Conservation (phyloP, 116 monocot species). For the Trichopus zeylanicus region DNA sequence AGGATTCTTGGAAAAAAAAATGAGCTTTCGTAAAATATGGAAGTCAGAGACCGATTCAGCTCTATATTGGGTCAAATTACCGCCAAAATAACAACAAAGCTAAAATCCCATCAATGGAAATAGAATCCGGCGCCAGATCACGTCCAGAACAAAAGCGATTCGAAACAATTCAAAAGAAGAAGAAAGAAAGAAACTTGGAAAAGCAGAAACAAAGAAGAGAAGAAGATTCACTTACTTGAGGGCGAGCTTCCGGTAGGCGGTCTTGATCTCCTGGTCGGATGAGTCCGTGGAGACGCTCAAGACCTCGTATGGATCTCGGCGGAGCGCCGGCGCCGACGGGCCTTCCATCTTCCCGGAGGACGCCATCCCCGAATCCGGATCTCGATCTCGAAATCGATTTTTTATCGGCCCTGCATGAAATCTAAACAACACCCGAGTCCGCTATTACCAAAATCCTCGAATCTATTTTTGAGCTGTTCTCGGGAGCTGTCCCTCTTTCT, state of each 20-base stretch:
- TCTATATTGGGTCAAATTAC: too few relatives aligned
- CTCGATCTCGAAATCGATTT: neutral
- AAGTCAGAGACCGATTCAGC: too few relatives aligned
- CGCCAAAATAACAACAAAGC: too few relatives aligned
- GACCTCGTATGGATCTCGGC: conserved; percentile 86
- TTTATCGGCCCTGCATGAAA: neutral
- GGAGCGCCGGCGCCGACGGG: conserved; percentile 40
- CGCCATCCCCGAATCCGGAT: conserved; percentile 12
- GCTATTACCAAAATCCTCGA: too few relatives aligned
- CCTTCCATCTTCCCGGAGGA: conserved; percentile 60
- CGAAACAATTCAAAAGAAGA: neutral
- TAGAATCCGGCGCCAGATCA: neutral
- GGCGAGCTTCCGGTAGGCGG: conserved; percentile 85
- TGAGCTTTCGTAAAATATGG: too few relatives aligned
- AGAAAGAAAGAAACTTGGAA: neutral
- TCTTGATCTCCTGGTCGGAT: conserved; percentile 84
- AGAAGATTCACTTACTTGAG: conserved; percentile 40
- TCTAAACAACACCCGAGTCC: neutral
- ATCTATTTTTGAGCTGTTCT: too few relatives aligned
- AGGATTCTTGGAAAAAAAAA: too few relatives aligned
- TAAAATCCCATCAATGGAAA: neutral
- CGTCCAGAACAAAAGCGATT: neutral
- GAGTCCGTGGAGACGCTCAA: conserved; percentile 64
- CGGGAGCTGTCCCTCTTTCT: conserved; percentile 1
- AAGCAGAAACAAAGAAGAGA: neutral